A percentile compares a stretch with the other conserved stretches of the same genome.
Evolutionary conservation across 805 yeast genomes (phyloP).

Genomic region (Barnettozyma sp.): DNA sequence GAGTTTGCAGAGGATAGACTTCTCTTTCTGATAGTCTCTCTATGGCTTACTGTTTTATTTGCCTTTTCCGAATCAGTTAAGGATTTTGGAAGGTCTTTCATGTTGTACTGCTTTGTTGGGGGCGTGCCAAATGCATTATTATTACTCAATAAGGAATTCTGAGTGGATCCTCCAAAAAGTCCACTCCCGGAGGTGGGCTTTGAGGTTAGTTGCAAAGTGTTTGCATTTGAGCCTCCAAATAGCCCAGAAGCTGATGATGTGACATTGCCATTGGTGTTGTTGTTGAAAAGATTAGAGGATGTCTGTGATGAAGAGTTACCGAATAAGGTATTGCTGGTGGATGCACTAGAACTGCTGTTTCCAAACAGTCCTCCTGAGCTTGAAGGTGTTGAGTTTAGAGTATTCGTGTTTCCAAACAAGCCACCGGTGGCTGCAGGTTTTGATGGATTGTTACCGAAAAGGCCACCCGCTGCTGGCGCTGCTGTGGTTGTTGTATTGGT

Average conservation of each 20-base stretch:
- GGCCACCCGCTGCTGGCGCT: neutral
- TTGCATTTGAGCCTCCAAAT: constrained; percentile 22
- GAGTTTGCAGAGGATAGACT: constrained; percentile 20
- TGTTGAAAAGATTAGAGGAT: constrained; percentile 15
- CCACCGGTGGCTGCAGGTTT: constrained; percentile 2
- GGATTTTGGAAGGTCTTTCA: constrained; percentile 33
- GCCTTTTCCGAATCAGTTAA: constrained; percentile 28
- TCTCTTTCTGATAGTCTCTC: constrained; percentile 19
- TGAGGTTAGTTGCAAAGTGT: no score
- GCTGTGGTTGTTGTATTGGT: neutral
- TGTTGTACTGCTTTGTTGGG: constrained; percentile 24
- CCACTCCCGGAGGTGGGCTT: constrained; percentile 8
- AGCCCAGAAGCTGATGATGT: constrained; percentile 16
- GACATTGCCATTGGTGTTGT: no score
- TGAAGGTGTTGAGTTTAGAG: neutral
- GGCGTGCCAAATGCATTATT: constrained; percentile 28
- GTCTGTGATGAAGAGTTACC: constrained; percentile 3
- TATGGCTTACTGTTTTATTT: constrained; percentile 11
- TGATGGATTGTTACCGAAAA: neutral
- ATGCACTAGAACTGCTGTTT: constrained; percentile 6
- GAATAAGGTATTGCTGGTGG: neutral
- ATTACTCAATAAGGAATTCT: constrained; percentile 4
- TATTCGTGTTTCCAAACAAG: constrained; percentile 5
- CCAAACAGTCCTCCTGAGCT: constrained; percentile 8
- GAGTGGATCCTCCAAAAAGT: constrained; percentile 16